These are phyloP conservation scores for Rossbeevera mucosa DNA, from an alignment of 768 basidiomycete genomes.

Conservation along the genomic window DNA sequence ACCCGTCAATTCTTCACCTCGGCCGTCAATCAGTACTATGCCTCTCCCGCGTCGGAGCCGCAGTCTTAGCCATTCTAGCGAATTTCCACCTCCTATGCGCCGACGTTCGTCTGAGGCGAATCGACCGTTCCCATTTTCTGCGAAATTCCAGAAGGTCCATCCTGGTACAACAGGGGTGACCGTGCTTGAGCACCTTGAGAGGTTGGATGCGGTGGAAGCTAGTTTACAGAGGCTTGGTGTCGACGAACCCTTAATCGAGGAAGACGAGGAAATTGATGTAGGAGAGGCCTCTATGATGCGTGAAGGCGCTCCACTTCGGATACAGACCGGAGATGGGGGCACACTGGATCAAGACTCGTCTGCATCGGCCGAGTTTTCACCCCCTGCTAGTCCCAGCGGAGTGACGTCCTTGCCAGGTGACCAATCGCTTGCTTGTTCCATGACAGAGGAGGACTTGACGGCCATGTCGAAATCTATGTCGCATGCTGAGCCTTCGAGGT, in stretches of 20 bases:
- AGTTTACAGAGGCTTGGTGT: constrained; percentile 69
- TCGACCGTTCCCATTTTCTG: constrained; percentile 76
- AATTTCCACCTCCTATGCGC: constrained; percentile 72
- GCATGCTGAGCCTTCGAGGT: constrained; percentile 52
- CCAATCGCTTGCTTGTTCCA: constrained; percentile 47
- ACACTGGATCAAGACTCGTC: constrained; percentile 13
- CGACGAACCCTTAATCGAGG: constrained; percentile 47
- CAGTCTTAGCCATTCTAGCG: constrained; percentile 54
- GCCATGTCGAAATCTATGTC: constrained; percentile 75
- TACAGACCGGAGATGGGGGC: constrained; percentile 30
- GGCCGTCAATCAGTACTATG: constrained; percentile 56
- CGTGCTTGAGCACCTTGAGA: constrained; percentile 80
- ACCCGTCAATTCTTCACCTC: constrained; percentile 47
- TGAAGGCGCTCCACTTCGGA: constrained; percentile 13
- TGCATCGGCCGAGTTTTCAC: constrained; percentile 46
- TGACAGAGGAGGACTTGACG: constrained; percentile 66
- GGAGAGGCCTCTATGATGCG: constrained; percentile 41
- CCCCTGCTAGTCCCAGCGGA: constrained; percentile 50
- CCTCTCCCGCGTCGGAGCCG: constrained; percentile 52
- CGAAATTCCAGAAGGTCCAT: constrained; percentile 80
- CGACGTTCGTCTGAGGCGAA: constrained; percentile 59
- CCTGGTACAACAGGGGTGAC: constrained; percentile 85
- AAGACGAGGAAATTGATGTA: constrained; percentile 60
- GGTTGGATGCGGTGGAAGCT: constrained; percentile 78
- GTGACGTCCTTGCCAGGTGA: constrained; percentile 56